Conservation (phyloP, 345 rosid species). For the Anacardium occidentale region DNA sequence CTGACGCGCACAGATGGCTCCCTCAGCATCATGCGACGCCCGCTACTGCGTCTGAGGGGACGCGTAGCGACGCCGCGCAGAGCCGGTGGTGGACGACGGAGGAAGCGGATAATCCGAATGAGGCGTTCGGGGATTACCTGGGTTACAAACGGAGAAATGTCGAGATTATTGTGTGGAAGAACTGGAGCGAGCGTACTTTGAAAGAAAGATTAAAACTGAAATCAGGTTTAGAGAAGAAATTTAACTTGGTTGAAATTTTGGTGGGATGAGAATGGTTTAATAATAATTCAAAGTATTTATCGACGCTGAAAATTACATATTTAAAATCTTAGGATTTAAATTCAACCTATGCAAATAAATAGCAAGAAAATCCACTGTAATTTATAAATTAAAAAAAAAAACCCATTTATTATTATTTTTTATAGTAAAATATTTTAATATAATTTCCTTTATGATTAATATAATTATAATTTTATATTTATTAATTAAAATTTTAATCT, state of each 20-base stretch:
- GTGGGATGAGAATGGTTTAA: conserved; percentile 17
- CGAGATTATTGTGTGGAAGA: conserved; percentile 33
- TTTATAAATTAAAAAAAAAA: too few relatives aligned
- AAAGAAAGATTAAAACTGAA: neutral
- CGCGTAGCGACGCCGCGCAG: conserved; percentile 63
- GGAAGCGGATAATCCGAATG: conserved; percentile 54
- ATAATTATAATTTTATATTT: too few relatives aligned
- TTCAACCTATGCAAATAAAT: too few relatives aligned
- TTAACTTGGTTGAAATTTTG: conserved; percentile 10
- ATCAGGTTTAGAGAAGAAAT: neutral
- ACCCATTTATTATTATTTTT: too few relatives aligned
- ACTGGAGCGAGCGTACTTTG: too few relatives aligned
- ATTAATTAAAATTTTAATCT: too few relatives aligned
- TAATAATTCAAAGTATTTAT: too few relatives aligned
- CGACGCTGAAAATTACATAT: too few relatives aligned
- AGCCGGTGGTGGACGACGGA: conserved; percentile 55
- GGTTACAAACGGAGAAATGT: conserved; percentile 49
- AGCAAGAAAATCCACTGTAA: too few relatives aligned
- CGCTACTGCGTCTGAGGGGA: conserved; percentile 72
- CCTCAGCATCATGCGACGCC: conserved; percentile 76
- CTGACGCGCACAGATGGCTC: conserved; percentile 79
- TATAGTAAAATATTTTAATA: too few relatives aligned
- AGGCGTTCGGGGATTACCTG: conserved; percentile 43
- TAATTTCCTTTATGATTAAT: too few relatives aligned
- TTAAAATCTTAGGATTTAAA: too few relatives aligned